phyloP scores from a whole-genome alignment of 2,329 filamentous ascomycete species.

The Phaeophleospora eucalypticola region DNA sequence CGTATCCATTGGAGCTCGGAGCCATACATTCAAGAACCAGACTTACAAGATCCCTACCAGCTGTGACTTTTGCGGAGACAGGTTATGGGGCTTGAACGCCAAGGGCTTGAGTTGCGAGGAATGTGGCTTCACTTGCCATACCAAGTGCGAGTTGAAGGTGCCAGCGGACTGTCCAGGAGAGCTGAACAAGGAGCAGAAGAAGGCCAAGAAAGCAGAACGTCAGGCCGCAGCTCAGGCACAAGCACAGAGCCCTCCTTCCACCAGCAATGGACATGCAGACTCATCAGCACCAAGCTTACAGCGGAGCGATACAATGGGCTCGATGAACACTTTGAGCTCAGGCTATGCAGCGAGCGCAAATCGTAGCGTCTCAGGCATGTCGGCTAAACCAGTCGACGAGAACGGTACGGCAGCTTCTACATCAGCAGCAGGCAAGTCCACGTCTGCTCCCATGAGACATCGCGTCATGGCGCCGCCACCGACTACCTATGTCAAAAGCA shows the following conservation, averaged over 20 bases:
- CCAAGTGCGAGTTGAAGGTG: constrained; percentile 98
- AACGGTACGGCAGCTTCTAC: constrained; percentile 13
- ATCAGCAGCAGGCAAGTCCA: constrained; percentile 14
- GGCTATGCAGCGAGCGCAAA: constrained; percentile 78
- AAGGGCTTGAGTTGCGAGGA: constrained; percentile 96
- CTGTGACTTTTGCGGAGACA: constrained; percentile 91
- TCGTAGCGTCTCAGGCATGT: constrained; percentile 64
- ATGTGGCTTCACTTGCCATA: constrained; percentile 96
- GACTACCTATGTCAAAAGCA: constrained; percentile 65
- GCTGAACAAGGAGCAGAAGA: constrained; percentile 88
- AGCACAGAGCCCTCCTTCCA: constrained; percentile 23
- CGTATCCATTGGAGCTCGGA: constrained; percentile 84
- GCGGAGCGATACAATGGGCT: constrained; percentile 84
- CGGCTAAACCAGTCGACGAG: constrained; percentile 48
- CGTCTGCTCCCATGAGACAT: constrained; percentile 48
- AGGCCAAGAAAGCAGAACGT: constrained; percentile 82
- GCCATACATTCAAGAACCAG: constrained; percentile 97
- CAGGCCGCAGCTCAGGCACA: constrained; percentile 69
- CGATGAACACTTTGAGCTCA: constrained; percentile 68
- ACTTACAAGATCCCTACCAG: constrained; percentile 99
- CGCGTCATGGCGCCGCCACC: constrained; percentile 86
- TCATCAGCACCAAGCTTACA: constrained; percentile 58
- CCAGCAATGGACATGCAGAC: constrained; percentile 32
- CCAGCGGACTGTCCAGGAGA: constrained; percentile 94
- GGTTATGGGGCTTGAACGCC: constrained; percentile 93